Evolutionary conservation across 176 grass and related monocot species (phyloP).

Genomic region (Phoenix dactylifera): DNA sequence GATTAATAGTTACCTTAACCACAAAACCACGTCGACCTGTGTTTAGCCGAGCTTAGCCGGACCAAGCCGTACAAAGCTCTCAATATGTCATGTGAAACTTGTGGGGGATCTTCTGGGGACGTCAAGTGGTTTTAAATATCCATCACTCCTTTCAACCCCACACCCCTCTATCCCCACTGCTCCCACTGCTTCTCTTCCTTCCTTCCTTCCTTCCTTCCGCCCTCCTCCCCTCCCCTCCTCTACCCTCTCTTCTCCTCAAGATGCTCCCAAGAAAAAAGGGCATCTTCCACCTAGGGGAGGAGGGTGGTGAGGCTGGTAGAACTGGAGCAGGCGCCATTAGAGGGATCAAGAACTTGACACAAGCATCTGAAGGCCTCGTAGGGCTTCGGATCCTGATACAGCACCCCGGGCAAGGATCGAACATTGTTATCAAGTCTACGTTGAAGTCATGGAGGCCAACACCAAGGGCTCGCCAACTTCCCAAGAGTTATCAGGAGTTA

Average conservation of each 20-base stretch:
- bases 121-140: constrained; percentile 41
- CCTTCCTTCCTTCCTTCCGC: neutral
- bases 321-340: neutral
- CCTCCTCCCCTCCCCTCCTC: neutral
- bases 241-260: neutral
- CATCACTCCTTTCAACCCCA: constrained; percentile 20
- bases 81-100: constrained; percentile 26
- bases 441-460: constrained; percentile 10
- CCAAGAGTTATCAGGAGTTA: neutral
- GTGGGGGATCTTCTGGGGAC: constrained; percentile 21
- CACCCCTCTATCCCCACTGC: neutral
- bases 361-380: constrained; percentile 31
- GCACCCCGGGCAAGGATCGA: constrained; percentile 15
- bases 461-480: neutral
- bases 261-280: constrained; percentile 58
- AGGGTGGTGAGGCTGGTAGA: constrained; percentile 25
- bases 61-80: neutral
- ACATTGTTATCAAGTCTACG: constrained; percentile 52
- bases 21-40: too few relatives aligned
- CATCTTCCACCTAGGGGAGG: constrained; percentile 79
- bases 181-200: neutral
- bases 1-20: too few relatives aligned
- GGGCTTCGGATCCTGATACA: constrained; percentile 56
- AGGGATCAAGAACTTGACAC: constrained; percentile 5
- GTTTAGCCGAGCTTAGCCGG: too few relatives aligned